Percentiles rank a stretch among this genome's conserved stretches.
phyloP scores from a whole-genome alignment of 2,329 filamentous ascomycete genomes.

The Alternaria hordeiaustralica region DNA sequence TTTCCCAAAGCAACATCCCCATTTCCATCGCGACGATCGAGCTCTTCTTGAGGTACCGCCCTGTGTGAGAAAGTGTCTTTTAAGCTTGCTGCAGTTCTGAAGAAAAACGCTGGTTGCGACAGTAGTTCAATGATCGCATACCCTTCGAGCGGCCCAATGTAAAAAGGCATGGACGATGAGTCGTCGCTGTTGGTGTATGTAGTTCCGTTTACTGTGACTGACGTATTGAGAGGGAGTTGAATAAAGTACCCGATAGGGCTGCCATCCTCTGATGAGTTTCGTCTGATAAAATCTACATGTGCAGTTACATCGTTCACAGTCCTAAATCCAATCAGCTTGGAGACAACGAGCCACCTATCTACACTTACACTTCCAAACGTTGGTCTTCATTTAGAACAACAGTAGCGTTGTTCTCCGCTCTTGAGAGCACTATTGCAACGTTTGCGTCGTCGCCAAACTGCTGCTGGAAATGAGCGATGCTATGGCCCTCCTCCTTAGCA shows the following conservation, averaged over 20 bases:
- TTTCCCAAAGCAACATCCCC: not conserved
- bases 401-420: not conserved
- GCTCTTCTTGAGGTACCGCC: not conserved
- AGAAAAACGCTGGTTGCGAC: conserved; percentile 30
- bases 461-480: not conserved
- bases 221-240: conserved; percentile 7
- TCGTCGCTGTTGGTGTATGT: conserved; percentile 16
- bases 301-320: not conserved
- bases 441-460: not conserved
- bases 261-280: not conserved
- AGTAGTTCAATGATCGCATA: conserved; percentile 31
- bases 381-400: conserved; percentile 1
- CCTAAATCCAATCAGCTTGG: not conserved
- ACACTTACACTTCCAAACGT: conserved; percentile 11
- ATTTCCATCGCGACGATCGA: conserved; percentile 2
- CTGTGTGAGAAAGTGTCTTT: not conserved
- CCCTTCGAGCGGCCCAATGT: conserved; percentile 24
- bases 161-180: not conserved
- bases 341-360: not conserved
- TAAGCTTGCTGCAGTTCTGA: conserved; percentile 14
- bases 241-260: conserved; percentile 13
- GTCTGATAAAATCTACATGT: conserved; percentile 7
- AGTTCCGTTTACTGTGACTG: conserved; percentile 24
- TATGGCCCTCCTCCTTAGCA: not conserved
- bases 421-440: conserved; percentile 5